phyloP scores from a whole-genome alignment of 2,329 filamentous ascomycete species.

The Fusarium clavum region DNA sequence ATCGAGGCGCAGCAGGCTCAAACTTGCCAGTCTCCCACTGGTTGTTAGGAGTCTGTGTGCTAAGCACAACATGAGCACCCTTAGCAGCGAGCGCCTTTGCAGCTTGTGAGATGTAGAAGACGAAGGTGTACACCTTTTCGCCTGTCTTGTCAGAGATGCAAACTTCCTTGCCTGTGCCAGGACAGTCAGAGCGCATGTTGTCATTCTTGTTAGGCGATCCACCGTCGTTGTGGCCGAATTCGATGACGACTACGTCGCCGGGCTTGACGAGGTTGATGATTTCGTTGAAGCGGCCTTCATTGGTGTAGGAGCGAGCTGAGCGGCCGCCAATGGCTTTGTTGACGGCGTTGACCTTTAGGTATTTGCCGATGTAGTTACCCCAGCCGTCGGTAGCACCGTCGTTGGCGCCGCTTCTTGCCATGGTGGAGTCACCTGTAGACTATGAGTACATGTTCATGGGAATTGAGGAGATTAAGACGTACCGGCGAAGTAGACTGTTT shows the following conservation, averaged over 20 bases:
- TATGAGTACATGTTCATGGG: neutral
- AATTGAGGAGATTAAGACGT: neutral
- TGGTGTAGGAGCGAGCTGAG: conserved; percentile 73
- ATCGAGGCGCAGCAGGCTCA: conserved; percentile 60
- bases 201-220: conserved; percentile 65
- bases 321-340: conserved; percentile 76
- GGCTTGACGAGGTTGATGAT: conserved; percentile 64
- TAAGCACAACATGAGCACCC: conserved; percentile 71
- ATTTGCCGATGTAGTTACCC: conserved; percentile 69
- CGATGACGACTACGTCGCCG: conserved; percentile 76
- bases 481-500: conserved; percentile 60
- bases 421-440: conserved; percentile 65
- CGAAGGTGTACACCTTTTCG: conserved; percentile 70
- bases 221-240: conserved; percentile 80
- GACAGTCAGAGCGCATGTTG: conserved; percentile 71
- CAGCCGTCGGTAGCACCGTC: conserved; percentile 65
- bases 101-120: conserved; percentile 69
- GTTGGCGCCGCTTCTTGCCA: conserved; percentile 61
- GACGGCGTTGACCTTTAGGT: conserved; percentile 57
- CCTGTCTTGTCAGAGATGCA: conserved; percentile 54
- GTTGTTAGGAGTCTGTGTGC: conserved; percentile 67
- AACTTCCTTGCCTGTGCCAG: conserved; percentile 63
- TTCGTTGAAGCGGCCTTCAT: conserved; percentile 72
- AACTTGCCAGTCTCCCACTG: conserved; percentile 69
- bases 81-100: conserved; percentile 64